phyloP scores from a whole-genome alignment of 2,329 filamentous ascomycete genomes.

The Cytospora piceicola region DNA sequence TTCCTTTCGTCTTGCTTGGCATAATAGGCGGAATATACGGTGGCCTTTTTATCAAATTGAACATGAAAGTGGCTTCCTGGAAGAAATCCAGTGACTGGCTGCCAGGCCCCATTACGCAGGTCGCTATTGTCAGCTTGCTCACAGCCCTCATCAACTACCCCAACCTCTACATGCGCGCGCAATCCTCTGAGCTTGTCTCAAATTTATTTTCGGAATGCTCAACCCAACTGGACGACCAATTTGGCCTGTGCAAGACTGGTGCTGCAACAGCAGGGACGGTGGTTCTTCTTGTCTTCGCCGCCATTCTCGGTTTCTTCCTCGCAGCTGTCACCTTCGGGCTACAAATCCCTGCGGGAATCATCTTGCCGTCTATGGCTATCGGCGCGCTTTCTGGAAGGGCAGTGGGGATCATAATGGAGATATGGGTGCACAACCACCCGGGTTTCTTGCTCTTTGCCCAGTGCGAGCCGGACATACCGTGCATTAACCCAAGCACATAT shows the following conservation, averaged over 20 bases:
- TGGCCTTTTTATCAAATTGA: slow-evolving; percentile 90
- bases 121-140: slow-evolving; percentile 75
- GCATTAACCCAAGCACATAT: slow-evolving; percentile 93
- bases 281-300: slow-evolving; percentile 79
- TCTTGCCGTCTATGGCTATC: slow-evolving; percentile 94
- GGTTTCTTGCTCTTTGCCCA: slow-evolving; percentile 73
- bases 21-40: slow-evolving; percentile 93
- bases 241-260: slow-evolving; percentile 88
- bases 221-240: slow-evolving; percentile 78
- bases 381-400: slow-evolving; percentile 89
- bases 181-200: slow-evolving; percentile 88
- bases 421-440: slow-evolving; percentile 81
- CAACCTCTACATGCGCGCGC: slow-evolving; percentile 93
- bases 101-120: slow-evolving; percentile 77
- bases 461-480: slow-evolving; percentile 84
- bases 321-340: slow-evolving; percentile 90
- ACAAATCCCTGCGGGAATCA: slow-evolving; percentile 92
- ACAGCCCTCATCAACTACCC: slow-evolving; percentile 93
- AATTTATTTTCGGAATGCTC: slow-evolving; percentile 91
- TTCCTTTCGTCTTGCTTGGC: slow-evolving; percentile 85
- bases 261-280: slow-evolving; percentile 82
- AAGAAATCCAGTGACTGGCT: slow-evolving; percentile 69
- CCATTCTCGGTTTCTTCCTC: slow-evolving; percentile 82
- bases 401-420: slow-evolving; percentile 85
- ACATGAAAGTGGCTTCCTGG: slow-evolving; percentile 84